A percentile compares a stretch with the other conserved stretches of the same genome.
Evolutionary conservation across 169 alveolate genomes (phyloP).

Genomic region (Babesia ovata): DNA sequence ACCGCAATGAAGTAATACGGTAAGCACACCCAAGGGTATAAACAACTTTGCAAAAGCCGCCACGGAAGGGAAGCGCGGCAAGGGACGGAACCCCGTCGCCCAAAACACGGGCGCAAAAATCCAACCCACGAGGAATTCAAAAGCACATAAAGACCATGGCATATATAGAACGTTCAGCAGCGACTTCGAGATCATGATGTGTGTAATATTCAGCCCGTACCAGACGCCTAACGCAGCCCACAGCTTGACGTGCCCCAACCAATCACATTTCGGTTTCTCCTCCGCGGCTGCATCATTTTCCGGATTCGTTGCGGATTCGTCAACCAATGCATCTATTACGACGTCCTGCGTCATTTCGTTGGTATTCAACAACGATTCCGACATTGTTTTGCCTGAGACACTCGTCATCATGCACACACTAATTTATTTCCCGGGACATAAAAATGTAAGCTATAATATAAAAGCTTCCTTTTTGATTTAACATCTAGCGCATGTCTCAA

Average conservation of each 20-base stretch:
- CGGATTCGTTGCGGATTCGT: too few relatives aligned
- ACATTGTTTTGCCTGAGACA: too few relatives aligned
- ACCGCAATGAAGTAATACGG: conserved; percentile 79
- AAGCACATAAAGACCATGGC: conserved; percentile 77
- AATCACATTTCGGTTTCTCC: not conserved
- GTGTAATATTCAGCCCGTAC: conserved; percentile 78
- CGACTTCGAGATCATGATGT: conserved; percentile 76
- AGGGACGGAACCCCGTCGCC: conserved; percentile 64
- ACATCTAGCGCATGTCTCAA: too few relatives aligned
- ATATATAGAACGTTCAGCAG: conserved; percentile 72
- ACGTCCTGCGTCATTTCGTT: too few relatives aligned
- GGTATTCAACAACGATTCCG: too few relatives aligned
- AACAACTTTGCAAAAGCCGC: conserved; percentile 61
- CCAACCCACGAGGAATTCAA: conserved; percentile 80
- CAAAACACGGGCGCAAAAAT: conserved; percentile 65
- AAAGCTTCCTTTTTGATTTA: too few relatives aligned
- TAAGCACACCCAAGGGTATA: conserved; percentile 79
- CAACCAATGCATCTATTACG: too few relatives aligned
- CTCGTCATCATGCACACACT: too few relatives aligned
- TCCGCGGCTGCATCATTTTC: not conserved
- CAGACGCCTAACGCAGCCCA: conserved; percentile 45
- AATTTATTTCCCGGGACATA: too few relatives aligned
- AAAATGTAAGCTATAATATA: too few relatives aligned
- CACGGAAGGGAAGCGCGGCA: conserved; percentile 61
- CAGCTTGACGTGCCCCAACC: not conserved